Conservation (phyloP, 352 stramenopile genomes). For the Plasmopara muralis region DNA sequence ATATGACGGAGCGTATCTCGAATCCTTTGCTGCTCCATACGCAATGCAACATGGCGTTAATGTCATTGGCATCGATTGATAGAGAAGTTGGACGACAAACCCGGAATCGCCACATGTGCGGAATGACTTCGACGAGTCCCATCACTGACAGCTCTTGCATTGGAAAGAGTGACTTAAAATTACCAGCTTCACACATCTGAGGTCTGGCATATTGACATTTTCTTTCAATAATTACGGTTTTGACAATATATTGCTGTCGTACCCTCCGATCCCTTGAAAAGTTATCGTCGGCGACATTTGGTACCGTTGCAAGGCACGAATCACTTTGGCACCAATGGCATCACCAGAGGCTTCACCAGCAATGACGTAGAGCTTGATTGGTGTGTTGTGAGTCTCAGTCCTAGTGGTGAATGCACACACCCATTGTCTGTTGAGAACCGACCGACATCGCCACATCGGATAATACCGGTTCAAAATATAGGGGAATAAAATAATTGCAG, state of each 20-base stretch:
- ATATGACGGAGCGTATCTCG: conserved; percentile 54
- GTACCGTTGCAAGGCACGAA: conserved; percentile 37
- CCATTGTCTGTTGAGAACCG: conserved; percentile 4
- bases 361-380: conserved; percentile 51
- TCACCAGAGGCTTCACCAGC: conserved; percentile 69
- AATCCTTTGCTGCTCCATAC: conserved; percentile 29
- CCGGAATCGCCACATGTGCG: conserved; percentile 41
- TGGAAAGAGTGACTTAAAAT: conserved; percentile 56
- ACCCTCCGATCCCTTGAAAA: conserved; percentile 62
- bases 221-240: no score
- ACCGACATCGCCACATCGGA: conserved; percentile 14
- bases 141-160: conserved; percentile 73
- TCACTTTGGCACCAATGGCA: conserved; percentile 67
- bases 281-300: conserved; percentile 17
- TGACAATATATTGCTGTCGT: neutral
- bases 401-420: conserved; percentile 15
- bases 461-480: neutral
- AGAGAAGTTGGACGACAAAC: conserved; percentile 15
- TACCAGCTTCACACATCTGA: conserved; percentile 38
- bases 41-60: neutral
- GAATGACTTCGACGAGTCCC: conserved; percentile 63
- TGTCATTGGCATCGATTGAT: neutral
- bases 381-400: neutral
- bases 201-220: conserved; percentile 22
- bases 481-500: neutral